phyloP scores from a whole-genome alignment of 2,329 filamentous ascomycete genomes.

The Exophiala alcalophila region DNA sequence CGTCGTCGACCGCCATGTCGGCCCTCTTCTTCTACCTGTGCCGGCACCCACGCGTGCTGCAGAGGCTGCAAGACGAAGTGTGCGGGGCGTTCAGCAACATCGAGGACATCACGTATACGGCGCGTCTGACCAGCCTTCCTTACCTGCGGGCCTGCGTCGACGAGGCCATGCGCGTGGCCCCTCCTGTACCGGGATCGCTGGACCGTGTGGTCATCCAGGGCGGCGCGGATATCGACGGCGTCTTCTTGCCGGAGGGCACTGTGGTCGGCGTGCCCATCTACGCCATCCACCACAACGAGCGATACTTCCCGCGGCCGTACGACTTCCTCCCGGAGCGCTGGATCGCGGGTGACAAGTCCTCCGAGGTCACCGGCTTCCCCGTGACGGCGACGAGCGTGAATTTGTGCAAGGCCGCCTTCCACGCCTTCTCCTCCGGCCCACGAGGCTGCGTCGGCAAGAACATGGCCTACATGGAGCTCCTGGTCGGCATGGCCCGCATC shows the following conservation, averaged over 20 bases:
- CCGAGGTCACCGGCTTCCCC: conserved; percentile 3
- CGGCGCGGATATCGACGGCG: conserved; percentile 35
- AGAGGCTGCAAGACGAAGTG: conserved; percentile 36
- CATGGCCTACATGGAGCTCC: conserved; percentile 34
- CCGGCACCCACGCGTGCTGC: conserved; percentile 34
- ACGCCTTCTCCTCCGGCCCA: conserved; percentile 36
- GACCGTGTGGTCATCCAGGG: conserved; percentile 34
- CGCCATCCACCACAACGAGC: conserved; percentile 36
- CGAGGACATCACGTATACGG: conserved; percentile 38
- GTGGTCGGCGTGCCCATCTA: conserved; percentile 37
- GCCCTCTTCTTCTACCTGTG: conserved; percentile 42
- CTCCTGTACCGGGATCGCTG: conserved; percentile 32
- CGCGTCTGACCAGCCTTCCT: conserved; percentile 35
- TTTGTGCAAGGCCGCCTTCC: conserved; percentile 29
- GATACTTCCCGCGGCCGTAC: conserved; percentile 35
- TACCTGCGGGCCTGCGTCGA: conserved; percentile 47
- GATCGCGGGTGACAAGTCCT: conserved; percentile 28
- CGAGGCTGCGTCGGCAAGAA: conserved; percentile 35
- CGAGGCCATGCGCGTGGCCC: conserved; percentile 37
- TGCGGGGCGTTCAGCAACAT: conserved; percentile 36
- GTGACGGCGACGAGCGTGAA: conserved; percentile 17
- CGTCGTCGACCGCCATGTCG: conserved; percentile 40
- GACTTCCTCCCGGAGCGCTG: conserved; percentile 38
- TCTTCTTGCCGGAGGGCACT: conserved; percentile 34
- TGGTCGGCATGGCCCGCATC: conserved; percentile 13